Conservation (phyloP, 768 basidiomycete genomes). For the Lactarius sp. region DNA sequence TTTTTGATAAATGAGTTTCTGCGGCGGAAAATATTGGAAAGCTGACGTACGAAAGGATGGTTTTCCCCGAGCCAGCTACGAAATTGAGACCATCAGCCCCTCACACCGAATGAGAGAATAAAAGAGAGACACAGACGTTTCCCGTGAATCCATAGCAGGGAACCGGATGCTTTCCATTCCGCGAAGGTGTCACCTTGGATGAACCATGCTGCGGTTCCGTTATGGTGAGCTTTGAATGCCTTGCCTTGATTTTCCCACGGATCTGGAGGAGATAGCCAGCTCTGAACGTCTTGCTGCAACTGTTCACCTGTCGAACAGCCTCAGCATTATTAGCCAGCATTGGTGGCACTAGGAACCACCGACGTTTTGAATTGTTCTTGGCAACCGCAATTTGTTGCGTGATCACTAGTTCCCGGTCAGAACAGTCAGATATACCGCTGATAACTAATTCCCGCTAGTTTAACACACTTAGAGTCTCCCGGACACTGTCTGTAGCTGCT, state of each 20-base stretch:
- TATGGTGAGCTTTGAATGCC: background rate
- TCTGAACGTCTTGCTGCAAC: background rate
- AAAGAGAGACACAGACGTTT: background rate
- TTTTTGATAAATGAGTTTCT: background rate
- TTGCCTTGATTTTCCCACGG: background rate
- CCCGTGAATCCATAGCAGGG: slow-evolving; percentile 1
- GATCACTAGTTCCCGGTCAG: background rate
- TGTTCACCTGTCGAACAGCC: background rate
- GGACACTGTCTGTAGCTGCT: background rate
- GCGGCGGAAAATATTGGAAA: background rate
- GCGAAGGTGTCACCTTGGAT: background rate
- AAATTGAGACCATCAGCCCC: background rate
- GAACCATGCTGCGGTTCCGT: slow-evolving; percentile 1
- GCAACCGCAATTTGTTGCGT: background rate
- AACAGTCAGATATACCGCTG: background rate
- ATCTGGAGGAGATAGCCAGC: slow-evolving; percentile 2
- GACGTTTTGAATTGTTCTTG: background rate
- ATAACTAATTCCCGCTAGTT: too few relatives aligned
- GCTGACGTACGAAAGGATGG: background rate
- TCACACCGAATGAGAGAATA: background rate
- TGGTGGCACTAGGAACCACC: background rate
- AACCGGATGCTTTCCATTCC: slow-evolving; percentile 1
- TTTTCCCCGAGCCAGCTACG: background rate
- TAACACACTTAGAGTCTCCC: background rate
- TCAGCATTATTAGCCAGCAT: background rate